Percentiles rank a stretch among this genome's conserved stretches.
These are phyloP conservation scores for Berberis vulgaris DNA, from an alignment of 164 flowering plant genomes.

Conservation along the genomic window DNA sequence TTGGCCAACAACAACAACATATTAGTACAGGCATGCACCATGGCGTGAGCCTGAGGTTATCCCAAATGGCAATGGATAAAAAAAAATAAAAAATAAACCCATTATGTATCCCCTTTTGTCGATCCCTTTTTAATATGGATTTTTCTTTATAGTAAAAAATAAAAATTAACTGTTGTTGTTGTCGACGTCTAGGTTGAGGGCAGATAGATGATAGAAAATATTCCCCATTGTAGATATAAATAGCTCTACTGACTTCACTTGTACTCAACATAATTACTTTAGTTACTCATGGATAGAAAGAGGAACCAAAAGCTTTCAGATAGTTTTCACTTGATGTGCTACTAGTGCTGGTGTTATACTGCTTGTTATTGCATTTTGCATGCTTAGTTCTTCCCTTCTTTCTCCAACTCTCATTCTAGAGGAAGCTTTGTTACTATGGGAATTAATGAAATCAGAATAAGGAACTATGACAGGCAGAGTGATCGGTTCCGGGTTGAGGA, in stretches of 20 bases:
- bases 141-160: not conserved
- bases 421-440: conserved; percentile 12
- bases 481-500: conserved; percentile 41
- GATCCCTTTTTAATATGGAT: not conserved
- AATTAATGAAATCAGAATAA: conserved; percentile 22
- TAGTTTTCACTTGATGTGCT: not conserved
- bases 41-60: conserved; percentile 43
- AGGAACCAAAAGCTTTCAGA: not conserved
- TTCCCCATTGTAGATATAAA: conserved; percentile 6
- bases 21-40: conserved; percentile 9
- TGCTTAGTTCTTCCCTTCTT: not conserved
- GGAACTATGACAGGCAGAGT: conserved; percentile 34
- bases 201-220: not conserved
- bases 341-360: not conserved
- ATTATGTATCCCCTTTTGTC: not conserved
- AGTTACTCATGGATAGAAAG: not conserved
- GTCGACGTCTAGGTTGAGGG: not conserved
- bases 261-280: not conserved
- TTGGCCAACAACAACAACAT: not conserved
- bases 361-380: not conserved
- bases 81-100: no score
- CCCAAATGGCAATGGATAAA: conserved; percentile 17
- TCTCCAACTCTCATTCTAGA: not conserved
- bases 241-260: not conserved
- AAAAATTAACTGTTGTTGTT: not conserved